phyloP scores from a whole-genome alignment of 1,284 basidiomycete genomes.

The Serendipita sp. region DNA sequence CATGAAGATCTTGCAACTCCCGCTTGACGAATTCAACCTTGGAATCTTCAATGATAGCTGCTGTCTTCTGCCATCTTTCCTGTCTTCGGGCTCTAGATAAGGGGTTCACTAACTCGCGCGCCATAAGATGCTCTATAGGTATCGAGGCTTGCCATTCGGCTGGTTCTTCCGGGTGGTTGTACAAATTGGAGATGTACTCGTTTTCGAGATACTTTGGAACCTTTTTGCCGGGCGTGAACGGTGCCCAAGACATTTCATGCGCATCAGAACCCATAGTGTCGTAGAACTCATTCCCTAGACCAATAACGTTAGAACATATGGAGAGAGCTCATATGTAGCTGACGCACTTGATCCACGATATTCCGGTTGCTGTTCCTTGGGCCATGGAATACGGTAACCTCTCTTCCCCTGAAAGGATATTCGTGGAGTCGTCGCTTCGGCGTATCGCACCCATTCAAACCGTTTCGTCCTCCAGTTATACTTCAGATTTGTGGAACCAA shows the following conservation, averaged over 20 bases:
- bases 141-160: slow-evolving; percentile 30
- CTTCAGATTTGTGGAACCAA: slow-evolving; percentile 41
- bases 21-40: slow-evolving; percentile 37
- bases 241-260: slow-evolving; percentile 48
- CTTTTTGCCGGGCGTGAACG: slow-evolving; percentile 29
- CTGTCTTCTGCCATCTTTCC: slow-evolving; percentile 49
- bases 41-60: slow-evolving; percentile 32
- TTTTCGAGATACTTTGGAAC: slow-evolving; percentile 24
- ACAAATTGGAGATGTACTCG: slow-evolving; percentile 39
- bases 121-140: slow-evolving; percentile 50
- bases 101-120: slow-evolving; percentile 59
- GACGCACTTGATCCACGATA: slow-evolving; percentile 10
- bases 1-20: slow-evolving; percentile 41
- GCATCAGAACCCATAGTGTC: slow-evolving; percentile 48
- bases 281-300: slow-evolving; percentile 32
- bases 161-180: slow-evolving; percentile 39
- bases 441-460: slow-evolving; percentile 53
- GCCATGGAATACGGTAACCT: slow-evolving; percentile 49
- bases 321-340: slow-evolving; percentile 27
- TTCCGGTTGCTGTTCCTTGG: slow-evolving; percentile 30
- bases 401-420: slow-evolving; percentile 31
- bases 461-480: slow-evolving; percentile 39
- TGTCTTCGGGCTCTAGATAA: slow-evolving; percentile 68
- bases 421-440: slow-evolving; percentile 44
- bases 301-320: not conserved